Percentiles rank a stretch among this genome's conserved stretches.
These are phyloP conservation scores for Allomyces macrogynus DNA, from an alignment of 192 early-diverging fungal genomes.

Conservation along the genomic window DNA sequence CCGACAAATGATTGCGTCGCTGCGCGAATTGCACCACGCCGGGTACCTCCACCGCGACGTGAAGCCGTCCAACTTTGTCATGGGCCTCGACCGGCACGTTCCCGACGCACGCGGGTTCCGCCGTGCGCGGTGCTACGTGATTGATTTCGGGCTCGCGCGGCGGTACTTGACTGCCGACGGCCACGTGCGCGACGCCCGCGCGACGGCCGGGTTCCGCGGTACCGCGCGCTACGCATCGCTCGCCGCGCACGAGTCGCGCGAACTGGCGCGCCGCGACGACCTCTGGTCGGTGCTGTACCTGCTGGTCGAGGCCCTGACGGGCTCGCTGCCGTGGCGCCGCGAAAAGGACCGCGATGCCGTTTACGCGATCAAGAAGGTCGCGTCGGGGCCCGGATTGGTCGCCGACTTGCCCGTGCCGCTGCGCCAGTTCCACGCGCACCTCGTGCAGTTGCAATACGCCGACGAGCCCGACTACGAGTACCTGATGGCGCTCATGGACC, in stretches of 20 bases:
- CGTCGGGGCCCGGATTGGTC: constrained; percentile 9
- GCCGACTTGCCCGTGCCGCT: constrained; percentile 10
- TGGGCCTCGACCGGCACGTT: background rate
- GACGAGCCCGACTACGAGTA: constrained; percentile 16
- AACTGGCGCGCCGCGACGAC: constrained; percentile 33
- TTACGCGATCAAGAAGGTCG: constrained; percentile 7
- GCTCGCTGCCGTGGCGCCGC: constrained; percentile 31
- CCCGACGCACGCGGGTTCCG: background rate
- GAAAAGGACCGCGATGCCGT: constrained; percentile 18
- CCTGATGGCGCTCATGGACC: constrained; percentile 7
- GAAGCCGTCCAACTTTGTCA: constrained; percentile 17
- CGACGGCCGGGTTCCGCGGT: constrained; percentile 30
- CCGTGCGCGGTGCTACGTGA: constrained; percentile 16
- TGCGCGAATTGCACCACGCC: constrained; percentile 20
- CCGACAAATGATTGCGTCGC: constrained; percentile 25
- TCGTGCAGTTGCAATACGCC: constrained; percentile 11
- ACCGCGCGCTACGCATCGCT: constrained; percentile 26
- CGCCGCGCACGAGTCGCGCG: constrained; percentile 9
- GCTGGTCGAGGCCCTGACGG: constrained; percentile 24
- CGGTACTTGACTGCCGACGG: constrained; percentile 12
- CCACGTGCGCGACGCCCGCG: constrained; percentile 18
- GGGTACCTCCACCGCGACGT: constrained; percentile 35
- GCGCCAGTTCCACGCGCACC: constrained; percentile 10
- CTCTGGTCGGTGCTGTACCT: constrained; percentile 35
- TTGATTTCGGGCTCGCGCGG: constrained; percentile 32